phyloP scores from a whole-genome alignment of 352 stramenopile species.

The Globisporangium cystogenes region DNA sequence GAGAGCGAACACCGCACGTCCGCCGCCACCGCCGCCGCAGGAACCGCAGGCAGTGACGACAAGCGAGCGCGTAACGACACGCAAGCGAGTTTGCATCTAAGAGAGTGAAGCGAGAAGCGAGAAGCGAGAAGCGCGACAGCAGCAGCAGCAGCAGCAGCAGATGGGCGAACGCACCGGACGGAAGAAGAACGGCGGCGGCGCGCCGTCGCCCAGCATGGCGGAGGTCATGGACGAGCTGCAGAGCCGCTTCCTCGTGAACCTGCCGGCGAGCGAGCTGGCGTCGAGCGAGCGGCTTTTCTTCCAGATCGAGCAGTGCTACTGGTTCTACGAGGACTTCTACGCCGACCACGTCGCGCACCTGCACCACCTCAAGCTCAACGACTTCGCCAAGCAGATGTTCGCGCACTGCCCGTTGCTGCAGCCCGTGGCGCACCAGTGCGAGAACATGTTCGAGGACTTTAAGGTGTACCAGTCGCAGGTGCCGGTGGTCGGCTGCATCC shows the following conservation, averaged over 20 bases:
- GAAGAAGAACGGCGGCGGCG: conserved; percentile 8
- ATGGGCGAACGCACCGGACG: conserved; percentile 6
- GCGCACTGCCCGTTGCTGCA: conserved; percentile 85
- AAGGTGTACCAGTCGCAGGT: conserved; percentile 93
- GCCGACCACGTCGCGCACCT: conserved; percentile 85
- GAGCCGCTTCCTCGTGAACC: conserved; percentile 94
- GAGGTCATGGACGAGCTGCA: conserved; percentile 96
- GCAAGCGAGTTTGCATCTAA: too few species aligned
- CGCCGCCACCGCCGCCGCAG: neutral
- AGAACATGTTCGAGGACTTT: conserved; percentile 93
- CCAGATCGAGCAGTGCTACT: conserved; percentile 96
- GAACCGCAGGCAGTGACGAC: neutral
- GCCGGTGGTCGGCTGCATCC: conserved; percentile 92
- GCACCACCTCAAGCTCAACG: conserved; percentile 91
- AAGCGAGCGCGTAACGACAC: neutral
- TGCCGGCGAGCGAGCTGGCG: conserved; percentile 86
- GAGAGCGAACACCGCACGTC: neutral
- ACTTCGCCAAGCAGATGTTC: conserved; percentile 93
- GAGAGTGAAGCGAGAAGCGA: neutral
- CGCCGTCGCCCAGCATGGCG: conserved; percentile 44
- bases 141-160: neutral
- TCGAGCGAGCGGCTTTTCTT: conserved; percentile 95
- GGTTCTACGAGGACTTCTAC: conserved; percentile 98
- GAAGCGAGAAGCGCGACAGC: neutral
- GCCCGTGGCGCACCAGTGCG: conserved; percentile 81